Evolutionary conservation across 2,329 filamentous ascomycete species (phyloP), one percentile per base, ranked within the genome.

Genomic region (Mollisiaceae sp.): DNA sequence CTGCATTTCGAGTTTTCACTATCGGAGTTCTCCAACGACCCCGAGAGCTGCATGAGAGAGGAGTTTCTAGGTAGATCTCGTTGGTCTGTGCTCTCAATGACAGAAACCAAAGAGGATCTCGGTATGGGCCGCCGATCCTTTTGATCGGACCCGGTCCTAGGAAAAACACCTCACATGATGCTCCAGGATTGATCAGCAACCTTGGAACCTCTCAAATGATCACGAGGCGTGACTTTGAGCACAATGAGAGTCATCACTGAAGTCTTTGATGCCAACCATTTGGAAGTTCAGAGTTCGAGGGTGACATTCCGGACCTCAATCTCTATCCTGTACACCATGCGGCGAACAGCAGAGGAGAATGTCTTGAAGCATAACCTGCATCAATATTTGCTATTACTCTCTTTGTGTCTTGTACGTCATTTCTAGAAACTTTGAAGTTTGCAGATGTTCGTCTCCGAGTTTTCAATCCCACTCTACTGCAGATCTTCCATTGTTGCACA

Each of bases 111-210:
- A n/a, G n/a, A n/a, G 22, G 32, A 12, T 11, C 50, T 27, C 50
- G 50, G 50, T 12, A 11, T 54, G 11, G 22, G 5, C 50, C 50
- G 50, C 50, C n/a, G 14, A n/a, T 12, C 38, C 4, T 12, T 8
- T 54, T 24, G 50, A 32, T 32, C 24, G 24, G 24, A 11, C 12
- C 27, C 50, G 50, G 50, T 35, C 24, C 50, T 24, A 54, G 18
- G 50, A 35, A 54, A 52, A 41, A 27, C 27, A 54, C 22, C 45
- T 50, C n/a, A 50, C n/a, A 50, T 50, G 45, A 50, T 24, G n/a
- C n/a, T 24, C n/a, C 38, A 32, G 27, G 8, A 43, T 50, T 50
- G 6, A 50, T 24, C 45, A 22, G 11, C 45, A n/a, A n/a, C n/a
- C n/a, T n/a, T n/a, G n/a, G n/a, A n/a, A 22, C 20, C 3, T 8